phyloP scores from a whole-genome alignment of 1,139 yeast genomes.

The Saccharomyces hybrid region DNA sequence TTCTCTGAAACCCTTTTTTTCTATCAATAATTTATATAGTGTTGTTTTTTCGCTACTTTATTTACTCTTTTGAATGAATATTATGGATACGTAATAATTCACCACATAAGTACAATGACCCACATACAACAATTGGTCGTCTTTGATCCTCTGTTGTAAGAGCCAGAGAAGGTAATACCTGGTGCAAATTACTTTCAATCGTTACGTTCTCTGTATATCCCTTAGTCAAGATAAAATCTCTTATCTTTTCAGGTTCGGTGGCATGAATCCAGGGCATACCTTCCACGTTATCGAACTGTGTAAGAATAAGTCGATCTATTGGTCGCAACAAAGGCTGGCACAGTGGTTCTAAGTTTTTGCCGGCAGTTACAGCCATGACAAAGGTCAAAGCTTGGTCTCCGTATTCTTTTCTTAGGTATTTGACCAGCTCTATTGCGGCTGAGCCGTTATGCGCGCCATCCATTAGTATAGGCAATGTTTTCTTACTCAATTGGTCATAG shows the following conservation, averaged over 20 bases:
- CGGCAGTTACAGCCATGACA: slow-evolving; percentile 64
- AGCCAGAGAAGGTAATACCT: not conserved
- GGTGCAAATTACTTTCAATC: not conserved
- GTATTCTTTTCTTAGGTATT: slow-evolving; percentile 34
- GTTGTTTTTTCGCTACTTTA: not conserved
- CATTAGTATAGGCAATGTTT: slow-evolving; percentile 40
- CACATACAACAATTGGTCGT: slow-evolving; percentile 56
- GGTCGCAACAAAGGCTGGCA: slow-evolving; percentile 44
- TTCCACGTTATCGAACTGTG: slow-evolving; percentile 62
- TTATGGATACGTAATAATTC: slow-evolving; percentile 47
- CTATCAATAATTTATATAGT: no score
- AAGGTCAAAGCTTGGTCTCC: slow-evolving; percentile 43
- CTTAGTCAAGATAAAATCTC: slow-evolving; percentile 27
- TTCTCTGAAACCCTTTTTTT: no score
- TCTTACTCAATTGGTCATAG: slow-evolving; percentile 13
- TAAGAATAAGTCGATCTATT: slow-evolving; percentile 52
- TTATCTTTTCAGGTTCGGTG: slow-evolving; percentile 37
- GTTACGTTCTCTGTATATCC: slow-evolving; percentile 31
- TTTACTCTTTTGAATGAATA: not conserved
- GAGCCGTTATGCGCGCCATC: slow-evolving; percentile 94
- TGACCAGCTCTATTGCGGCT: slow-evolving; percentile 65
- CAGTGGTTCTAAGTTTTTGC: slow-evolving; percentile 53
- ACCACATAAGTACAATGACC: slow-evolving; percentile 70
- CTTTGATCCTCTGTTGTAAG: not conserved
- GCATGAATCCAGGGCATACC: slow-evolving; percentile 90